Evolutionary conservation across 129 eudicot species (phyloP).

Genomic region (Tagetes erecta): DNA sequence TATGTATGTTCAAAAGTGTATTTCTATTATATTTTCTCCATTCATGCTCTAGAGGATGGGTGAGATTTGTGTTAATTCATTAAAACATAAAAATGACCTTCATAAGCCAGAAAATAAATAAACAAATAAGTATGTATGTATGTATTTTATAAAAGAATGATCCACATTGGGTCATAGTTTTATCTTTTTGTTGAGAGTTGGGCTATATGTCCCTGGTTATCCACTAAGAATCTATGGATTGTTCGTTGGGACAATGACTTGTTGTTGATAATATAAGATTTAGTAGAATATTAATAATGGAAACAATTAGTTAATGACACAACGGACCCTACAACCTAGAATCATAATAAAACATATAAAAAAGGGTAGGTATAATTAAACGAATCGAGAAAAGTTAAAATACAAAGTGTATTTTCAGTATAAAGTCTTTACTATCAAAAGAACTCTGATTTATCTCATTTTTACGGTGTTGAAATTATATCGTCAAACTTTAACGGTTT

Average conservation of each 20-base stretch:
- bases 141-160: background rate
- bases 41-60: too few relatives aligned
- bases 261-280: background rate
- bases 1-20: too few relatives aligned
- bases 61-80: too few relatives aligned
- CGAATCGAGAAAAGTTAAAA: too few relatives aligned
- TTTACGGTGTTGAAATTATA: too few relatives aligned
- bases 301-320: background rate
- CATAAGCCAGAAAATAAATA: background rate
- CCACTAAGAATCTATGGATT: background rate
- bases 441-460: too few relatives aligned
- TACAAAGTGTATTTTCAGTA: too few relatives aligned
- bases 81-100: too few relatives aligned
- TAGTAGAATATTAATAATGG: background rate
- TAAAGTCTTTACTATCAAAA: too few relatives aligned
- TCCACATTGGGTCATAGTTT: background rate
- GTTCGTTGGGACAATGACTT: background rate
- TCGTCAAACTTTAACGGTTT: too few relatives aligned
- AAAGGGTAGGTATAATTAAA: background rate
- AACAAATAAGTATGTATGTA: too few relatives aligned
- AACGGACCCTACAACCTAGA: slow-evolving; percentile 23
- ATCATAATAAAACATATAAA: background rate
- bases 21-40: too few relatives aligned
- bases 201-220: background rate
- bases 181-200: background rate